These are phyloP conservation scores for Lonicera japonica DNA, from an alignment of 129 eudicot genomes.

Conservation along the genomic window DNA sequence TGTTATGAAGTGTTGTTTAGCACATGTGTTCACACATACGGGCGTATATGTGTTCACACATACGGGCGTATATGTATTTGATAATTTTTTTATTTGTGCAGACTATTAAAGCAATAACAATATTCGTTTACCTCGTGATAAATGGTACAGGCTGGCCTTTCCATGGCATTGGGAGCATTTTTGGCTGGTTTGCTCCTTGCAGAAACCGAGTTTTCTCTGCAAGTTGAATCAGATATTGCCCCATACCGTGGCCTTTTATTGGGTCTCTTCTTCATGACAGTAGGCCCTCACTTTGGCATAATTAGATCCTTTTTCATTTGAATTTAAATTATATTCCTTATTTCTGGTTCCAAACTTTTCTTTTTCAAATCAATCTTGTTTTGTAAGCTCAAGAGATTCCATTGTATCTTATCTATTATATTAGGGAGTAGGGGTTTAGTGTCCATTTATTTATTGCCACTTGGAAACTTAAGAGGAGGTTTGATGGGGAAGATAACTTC, in stretches of 20 bases:
- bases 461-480: not conserved
- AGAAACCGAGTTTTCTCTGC: conserved; percentile 96
- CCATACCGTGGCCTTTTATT: conserved; percentile 98
- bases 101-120: not conserved
- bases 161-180: conserved; percentile 99
- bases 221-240: conserved; percentile 99
- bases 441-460: not conserved
- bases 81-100: not conserved
- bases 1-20: conserved; percentile 1
- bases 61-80: not conserved
- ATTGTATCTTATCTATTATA: not conserved
- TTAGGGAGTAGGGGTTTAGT: not conserved
- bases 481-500: too few species aligned
- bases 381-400: not conserved
- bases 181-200: conserved; percentile 99
- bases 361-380: not conserved
- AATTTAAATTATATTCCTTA: not conserved
- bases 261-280: conserved; percentile 99
- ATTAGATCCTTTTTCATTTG: not conserved
- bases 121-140: not conserved
- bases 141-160: conserved; percentile 86
- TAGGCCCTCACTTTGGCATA: conserved; percentile 22
- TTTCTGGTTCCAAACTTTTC: not conserved
- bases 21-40: not conserved
- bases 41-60: too few species aligned